Evolutionary conservation across 164 flowering plant genomes (phyloP), one percentile per base, ranked within the genome.

Genomic region (Berberis vulgaris): DNA sequence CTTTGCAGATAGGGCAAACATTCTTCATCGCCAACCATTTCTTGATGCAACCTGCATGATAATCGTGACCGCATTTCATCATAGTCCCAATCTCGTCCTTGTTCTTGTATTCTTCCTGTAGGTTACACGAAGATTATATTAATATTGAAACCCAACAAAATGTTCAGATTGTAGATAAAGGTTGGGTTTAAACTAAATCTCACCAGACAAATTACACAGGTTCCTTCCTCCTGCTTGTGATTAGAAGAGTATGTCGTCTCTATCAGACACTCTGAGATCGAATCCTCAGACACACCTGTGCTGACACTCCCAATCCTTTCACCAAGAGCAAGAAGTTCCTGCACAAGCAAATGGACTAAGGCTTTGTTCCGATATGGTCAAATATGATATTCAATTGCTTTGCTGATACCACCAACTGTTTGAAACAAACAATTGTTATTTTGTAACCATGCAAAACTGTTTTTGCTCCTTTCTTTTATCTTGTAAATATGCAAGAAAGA

Each of bases 301-400:
- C 61, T 80, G 42, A 86, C 92, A 67, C 42, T 81, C 59, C 92
- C 92, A 59, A 86, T 86, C 39, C 87, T 73, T 63, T 86, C 92
- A 49, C 83, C 89, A 11, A 86, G 69, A 49, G 85, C 89, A 66
- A 86, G 83, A 41, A 86, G 73, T 72, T 86, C 89, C 92, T 86
- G 86, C 50, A 49, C 59, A 63, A 63, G 2, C 57, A 46, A 26
- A 67, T 10, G 26, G 26, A 0, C 26, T 26, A 26, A 26, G 26
- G 26, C 26, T 26, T 26, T 26, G 26, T 26, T 26, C 26, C 26
- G 26, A 26, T 26, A 26, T 26, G 26, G 26, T 26, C 26, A 26
- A 26, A 26, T 26, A 26, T 26, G 26, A 26, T 26, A 26, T 26
- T 26, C 26, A 26, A 26, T 26, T 26, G 26, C 26, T 26, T 26